Evolutionary conservation across 768 basidiomycete genomes (phyloP).

Genomic region (Lactifluus rugatus): DNA sequence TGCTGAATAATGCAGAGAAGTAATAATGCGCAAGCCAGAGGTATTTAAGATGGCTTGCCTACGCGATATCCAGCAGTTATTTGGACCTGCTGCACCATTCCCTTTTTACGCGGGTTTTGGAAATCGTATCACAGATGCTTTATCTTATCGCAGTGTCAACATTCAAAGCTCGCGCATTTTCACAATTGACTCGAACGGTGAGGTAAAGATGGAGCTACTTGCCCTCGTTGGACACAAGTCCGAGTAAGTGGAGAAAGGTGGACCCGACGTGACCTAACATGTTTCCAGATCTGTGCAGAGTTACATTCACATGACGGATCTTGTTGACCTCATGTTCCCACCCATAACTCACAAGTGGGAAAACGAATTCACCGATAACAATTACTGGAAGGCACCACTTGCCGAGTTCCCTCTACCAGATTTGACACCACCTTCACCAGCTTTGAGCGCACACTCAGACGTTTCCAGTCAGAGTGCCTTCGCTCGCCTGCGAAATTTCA

Average conservation of each 20-base stretch:
- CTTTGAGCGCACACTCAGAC: constrained; percentile 89
- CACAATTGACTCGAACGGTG: constrained; percentile 90
- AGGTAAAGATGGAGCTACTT: constrained; percentile 95
- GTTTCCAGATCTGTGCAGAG: constrained; percentile 30
- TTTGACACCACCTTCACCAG: constrained; percentile 79
- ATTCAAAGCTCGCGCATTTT: constrained; percentile 92
- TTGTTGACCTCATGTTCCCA: constrained; percentile 99
- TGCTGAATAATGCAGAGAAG: constrained; percentile 50
- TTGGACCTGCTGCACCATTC: constrained; percentile 58
- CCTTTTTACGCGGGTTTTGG: constrained; percentile 98
- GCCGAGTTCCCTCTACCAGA: constrained; percentile 74
- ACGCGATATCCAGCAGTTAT: constrained; percentile 86
- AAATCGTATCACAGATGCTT: constrained; percentile 94
- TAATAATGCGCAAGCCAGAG: constrained; percentile 98
- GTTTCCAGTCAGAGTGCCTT: constrained; percentile 64
- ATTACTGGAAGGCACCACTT: constrained; percentile 84
- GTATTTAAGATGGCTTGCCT: constrained; percentile 99
- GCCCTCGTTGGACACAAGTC: constrained; percentile 96
- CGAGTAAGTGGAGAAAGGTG: constrained; percentile 44
- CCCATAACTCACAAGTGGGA: constrained; percentile 85
- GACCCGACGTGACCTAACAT: neutral
- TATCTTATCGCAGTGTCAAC: constrained; percentile 95
- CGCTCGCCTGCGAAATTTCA: constrained; percentile 67
- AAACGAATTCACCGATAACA: constrained; percentile 93
- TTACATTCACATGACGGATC: constrained; percentile 97